Evolutionary conservation across 352 stramenopile species (phyloP), one percentile per base, ranked within the genome.

Genomic region (Globisporangium acanthophoron): DNA sequence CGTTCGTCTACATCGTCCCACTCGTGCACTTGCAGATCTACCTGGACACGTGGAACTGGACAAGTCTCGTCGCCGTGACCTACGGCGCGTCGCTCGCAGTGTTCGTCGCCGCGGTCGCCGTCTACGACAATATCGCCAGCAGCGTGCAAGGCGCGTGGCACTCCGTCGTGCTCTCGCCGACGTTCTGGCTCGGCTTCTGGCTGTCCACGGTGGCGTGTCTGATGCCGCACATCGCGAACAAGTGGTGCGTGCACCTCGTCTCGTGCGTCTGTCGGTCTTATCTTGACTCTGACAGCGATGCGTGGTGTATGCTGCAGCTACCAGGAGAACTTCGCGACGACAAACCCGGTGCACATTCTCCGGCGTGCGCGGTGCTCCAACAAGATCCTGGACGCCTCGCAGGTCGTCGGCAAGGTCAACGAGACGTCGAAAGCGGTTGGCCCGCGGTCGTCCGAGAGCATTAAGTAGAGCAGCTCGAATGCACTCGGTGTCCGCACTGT

Each of bases 1-100:
- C 92, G 11, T 98, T 97, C 76, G 96, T 92, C 54, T 92, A 87
- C 62, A 85, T 98, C 31, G 80, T 99, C 13, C 80, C 94, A 0
- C 74, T 97, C n/a, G 85, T 98, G 24, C 96, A 97, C 53, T 77
- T 96, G 60, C 79, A 92, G 67, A 87, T 93, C 21, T 90, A 72
- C 52, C 71, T 75, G 35, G 78, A 93, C 61, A 93, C 81, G 41
- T 89, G 78, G 84, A 85, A 90, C 61, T 93, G 84, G 84, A 86
- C 82, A 20, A 63, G 50, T 12, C 27, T 85, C 13, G 70, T 83
- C 2, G 33, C 56, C 18, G 53, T 68, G 9, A 73, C 63, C 1
- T 88, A 93, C 56, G 27, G 54, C 3, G 54, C 74, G 8, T 92
- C 81, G 18, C 48, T 93, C 11, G 51, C 58, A n/a, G 50, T 77